Conservation (phyloP, 2,329 filamentous ascomycete species). For the Byssothecium circinans region DNA sequence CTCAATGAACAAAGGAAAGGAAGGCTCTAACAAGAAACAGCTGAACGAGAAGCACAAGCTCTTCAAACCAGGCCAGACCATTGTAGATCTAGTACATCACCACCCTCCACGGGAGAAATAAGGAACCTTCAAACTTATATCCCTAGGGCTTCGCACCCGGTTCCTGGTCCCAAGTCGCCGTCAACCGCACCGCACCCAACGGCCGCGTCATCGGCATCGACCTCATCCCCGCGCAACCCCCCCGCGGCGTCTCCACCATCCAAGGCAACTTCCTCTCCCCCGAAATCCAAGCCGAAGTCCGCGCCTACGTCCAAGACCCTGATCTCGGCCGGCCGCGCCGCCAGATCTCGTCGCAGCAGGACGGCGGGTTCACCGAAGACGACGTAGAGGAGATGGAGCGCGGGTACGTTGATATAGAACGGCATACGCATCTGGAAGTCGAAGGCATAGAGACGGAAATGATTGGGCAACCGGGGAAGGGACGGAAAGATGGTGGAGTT, state of each 20-base stretch:
- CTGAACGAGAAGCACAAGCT: conserved; percentile 81
- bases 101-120: not conserved
- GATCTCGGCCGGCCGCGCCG: conserved; percentile 56
- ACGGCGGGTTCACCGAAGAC: conserved; percentile 39
- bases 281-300: conserved; percentile 73
- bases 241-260: conserved; percentile 87
- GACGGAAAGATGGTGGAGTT: conserved; percentile 27
- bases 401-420: conserved; percentile 70
- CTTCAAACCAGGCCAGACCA: conserved; percentile 78
- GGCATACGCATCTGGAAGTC: conserved; percentile 47
- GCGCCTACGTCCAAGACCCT: conserved; percentile 71
- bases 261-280: conserved; percentile 89
- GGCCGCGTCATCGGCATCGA: conserved; percentile 90
- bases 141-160: conserved; percentile 71
- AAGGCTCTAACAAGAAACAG: conserved; percentile 50
- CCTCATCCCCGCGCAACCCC: conserved; percentile 88
- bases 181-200: conserved; percentile 72
- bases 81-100: conserved; percentile 75
- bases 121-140: conserved; percentile 16
- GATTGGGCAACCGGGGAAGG: conserved; percentile 15
- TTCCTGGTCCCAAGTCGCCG: conserved; percentile 72
- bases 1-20: not conserved
- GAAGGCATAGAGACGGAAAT: conserved; percentile 27
- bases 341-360: conserved; percentile 28
- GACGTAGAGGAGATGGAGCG: conserved; percentile 48